Conservation (phyloP, 225 moss, liverwort and hornwort genomes). For the Pseudoscleropodium purum region DNA sequence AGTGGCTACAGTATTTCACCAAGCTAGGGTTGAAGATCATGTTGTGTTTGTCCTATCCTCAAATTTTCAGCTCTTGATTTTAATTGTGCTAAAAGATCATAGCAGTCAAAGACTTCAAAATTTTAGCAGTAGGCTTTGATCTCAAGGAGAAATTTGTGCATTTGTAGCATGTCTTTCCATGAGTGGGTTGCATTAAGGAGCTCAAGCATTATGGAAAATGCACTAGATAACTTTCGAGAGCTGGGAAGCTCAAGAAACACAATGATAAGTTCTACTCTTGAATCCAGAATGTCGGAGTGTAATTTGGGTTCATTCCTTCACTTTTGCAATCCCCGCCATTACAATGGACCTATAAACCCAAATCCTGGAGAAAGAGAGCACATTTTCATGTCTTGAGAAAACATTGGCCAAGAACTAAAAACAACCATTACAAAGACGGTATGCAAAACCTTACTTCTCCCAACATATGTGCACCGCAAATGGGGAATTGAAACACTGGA, state of each 20-base stretch:
- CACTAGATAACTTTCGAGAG: neutral
- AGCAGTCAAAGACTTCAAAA: neutral
- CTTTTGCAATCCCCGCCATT: constrained; percentile 13
- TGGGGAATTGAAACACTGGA: too few species aligned
- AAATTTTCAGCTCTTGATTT: neutral
- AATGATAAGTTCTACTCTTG: neutral
- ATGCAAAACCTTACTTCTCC: neutral
- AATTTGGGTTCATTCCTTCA: constrained; percentile 6
- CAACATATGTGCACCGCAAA: neutral
- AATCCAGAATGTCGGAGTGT: neutral
- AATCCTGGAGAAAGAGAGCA: neutral
- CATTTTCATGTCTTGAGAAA: neutral
- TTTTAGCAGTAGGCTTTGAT: neutral
- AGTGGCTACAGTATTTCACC: neutral
- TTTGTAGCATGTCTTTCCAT: neutral
- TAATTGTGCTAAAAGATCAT: neutral
- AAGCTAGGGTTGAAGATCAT: neutral
- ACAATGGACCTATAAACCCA: neutral
- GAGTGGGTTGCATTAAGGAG: neutral
- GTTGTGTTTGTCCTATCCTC: neutral
- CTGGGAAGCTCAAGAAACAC: neutral
- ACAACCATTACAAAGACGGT: neutral
- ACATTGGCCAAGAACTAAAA: neutral
- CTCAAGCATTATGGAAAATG: neutral
- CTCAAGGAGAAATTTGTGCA: neutral